phyloP scores from a whole-genome alignment of 768 basidiomycete species.

The Fibroporia radiculosa region DNA sequence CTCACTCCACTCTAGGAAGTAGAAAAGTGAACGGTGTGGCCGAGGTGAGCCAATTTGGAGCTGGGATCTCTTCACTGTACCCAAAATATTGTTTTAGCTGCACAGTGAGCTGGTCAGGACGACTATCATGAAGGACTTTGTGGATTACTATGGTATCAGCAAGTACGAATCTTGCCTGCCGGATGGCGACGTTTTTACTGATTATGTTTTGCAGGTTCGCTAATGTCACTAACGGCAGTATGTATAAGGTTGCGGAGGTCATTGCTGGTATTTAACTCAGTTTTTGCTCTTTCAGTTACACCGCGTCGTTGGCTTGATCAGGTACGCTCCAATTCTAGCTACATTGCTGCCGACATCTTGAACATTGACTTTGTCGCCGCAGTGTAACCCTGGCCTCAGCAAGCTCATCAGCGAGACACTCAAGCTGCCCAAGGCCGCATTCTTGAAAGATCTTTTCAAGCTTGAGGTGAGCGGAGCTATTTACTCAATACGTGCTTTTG shows the following conservation, averaged over 20 bases:
- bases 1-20: constrained; percentile 42
- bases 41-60: constrained; percentile 40
- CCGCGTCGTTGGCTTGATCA: constrained; percentile 91
- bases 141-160: constrained; percentile 84
- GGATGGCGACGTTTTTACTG: not conserved
- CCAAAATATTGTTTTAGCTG: constrained; percentile 32
- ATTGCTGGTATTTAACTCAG: not conserved
- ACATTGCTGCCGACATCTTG: not conserved
- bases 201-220: constrained; percentile 42
- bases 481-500: not conserved
- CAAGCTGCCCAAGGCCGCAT: constrained; percentile 61
- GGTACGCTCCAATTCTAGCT: constrained; percentile 21
- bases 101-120: constrained; percentile 85
- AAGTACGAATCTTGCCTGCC: constrained; percentile 33
- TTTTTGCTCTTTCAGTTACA: constrained; percentile 45
- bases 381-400: constrained; percentile 86
- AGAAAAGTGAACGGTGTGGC: constrained; percentile 94
- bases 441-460: constrained; percentile 78
- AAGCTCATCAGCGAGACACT: constrained; percentile 80
- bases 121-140: constrained; percentile 86
- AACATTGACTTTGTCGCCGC: constrained; percentile 1
- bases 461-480: constrained; percentile 35
- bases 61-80: not conserved
- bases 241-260: constrained; percentile 24
- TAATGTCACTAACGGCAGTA: constrained; percentile 92